A percentile compares a stretch with the other conserved stretches of the same genome.
These are phyloP conservation scores for Colletotrichum lentis DNA, from an alignment of 2,329 filamentous ascomycete species.

Conservation along the genomic window DNA sequence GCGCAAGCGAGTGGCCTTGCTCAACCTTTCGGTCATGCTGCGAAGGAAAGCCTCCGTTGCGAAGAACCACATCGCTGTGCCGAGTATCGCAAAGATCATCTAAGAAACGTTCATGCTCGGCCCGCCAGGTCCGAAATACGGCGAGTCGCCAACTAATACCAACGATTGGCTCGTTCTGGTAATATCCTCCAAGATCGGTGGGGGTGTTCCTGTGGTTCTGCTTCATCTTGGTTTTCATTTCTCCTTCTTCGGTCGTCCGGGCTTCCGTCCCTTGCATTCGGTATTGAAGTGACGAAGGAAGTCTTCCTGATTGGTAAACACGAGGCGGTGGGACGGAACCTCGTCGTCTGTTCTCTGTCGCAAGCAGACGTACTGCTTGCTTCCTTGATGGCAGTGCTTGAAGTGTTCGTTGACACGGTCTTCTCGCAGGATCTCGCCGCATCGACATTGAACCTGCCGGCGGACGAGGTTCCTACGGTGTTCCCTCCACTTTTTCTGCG, in stretches of 20 bases:
- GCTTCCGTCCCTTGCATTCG: not conserved
- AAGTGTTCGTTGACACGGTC: not conserved
- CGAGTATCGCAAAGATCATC: not conserved
- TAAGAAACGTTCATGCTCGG: not conserved
- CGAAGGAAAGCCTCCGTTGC: not conserved
- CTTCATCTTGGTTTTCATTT: not conserved
- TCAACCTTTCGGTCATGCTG: not conserved
- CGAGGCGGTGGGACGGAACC: not conserved
- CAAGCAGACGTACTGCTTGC: not conserved
- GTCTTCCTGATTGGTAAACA: not conserved
- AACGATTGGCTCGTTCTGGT: too few relatives aligned
- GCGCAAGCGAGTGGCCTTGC: not conserved
- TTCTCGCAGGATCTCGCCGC: not conserved
- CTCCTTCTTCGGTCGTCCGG: not conserved
- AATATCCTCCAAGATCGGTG: too few relatives aligned
- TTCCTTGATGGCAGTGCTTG: not conserved
- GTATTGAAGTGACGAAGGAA: not conserved
- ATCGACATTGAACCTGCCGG: not conserved
- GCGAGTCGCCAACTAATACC: not conserved
- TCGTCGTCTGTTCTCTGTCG: not conserved
- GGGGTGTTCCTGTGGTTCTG: not conserved
- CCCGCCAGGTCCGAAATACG: not conserved
- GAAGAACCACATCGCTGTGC: not conserved
- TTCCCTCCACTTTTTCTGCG: not conserved
- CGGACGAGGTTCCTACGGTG: not conserved